Conservation (phyloP, 1,284 basidiomycete genomes). For the Fistulina hepatica region DNA sequence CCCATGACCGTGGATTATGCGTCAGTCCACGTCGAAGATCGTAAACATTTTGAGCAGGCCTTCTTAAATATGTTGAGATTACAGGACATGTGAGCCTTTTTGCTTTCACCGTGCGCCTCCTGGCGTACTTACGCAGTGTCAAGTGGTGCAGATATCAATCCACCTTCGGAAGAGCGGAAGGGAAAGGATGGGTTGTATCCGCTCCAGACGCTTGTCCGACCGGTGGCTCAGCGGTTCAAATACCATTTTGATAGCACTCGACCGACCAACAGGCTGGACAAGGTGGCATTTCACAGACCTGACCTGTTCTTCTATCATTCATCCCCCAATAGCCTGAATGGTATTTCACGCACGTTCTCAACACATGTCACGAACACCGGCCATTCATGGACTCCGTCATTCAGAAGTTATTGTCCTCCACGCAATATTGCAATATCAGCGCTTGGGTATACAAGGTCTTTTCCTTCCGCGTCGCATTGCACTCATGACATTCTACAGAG, state of each 20-base stretch:
- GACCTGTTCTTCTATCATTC: conserved; percentile 1
- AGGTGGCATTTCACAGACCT: conserved; percentile 37
- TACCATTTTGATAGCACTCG: conserved; percentile 90
- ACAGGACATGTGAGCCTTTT: conserved; percentile 56
- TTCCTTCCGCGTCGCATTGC: conserved; percentile 3
- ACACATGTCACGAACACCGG: conserved; percentile 73
- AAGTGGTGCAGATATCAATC: conserved; percentile 42
- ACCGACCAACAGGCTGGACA: conserved; percentile 88
- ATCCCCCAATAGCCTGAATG: conserved; percentile 71
- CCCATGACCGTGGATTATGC: conserved; percentile 64
- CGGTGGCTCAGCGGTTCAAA: conserved; percentile 81
- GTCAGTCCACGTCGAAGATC: conserved; percentile 35
- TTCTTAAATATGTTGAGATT: conserved; percentile 69
- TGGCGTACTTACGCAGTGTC: conserved; percentile 5
- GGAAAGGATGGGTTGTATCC: conserved; percentile 59
- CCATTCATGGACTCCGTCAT: conserved; percentile 68
- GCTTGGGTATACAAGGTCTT: conserved; percentile 52
- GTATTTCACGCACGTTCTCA: conserved; percentile 88
- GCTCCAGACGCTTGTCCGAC: conserved; percentile 75
- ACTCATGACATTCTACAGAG: conserved; percentile 34
- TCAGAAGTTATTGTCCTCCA: conserved; percentile 56
- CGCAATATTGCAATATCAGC: conserved; percentile 54
- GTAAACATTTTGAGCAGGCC: conserved; percentile 58
- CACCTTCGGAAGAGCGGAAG: conserved; percentile 12
- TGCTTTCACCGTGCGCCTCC: conserved; percentile 1